Conservation (phyloP, 345 rosid genomes). For the Linum trigynum region DNA sequence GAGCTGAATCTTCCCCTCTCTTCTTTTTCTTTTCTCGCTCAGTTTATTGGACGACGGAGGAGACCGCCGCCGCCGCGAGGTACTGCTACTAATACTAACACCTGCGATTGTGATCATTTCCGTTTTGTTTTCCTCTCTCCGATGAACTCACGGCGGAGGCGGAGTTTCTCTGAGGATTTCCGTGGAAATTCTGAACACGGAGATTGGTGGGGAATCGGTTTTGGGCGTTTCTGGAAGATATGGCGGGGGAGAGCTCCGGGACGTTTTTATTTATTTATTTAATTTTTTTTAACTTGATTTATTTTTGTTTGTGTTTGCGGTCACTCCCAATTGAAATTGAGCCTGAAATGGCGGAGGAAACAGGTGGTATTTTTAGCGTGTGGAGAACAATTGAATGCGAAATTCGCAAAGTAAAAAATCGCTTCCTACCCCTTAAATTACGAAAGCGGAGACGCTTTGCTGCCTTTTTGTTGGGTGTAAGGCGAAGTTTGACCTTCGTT, state of each 20-base stretch:
- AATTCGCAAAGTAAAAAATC: constrained; percentile 1
- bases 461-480: constrained; percentile 26
- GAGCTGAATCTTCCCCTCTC: neutral
- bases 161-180: neutral
- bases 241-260: neutral
- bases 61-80: neutral
- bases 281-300: too few species aligned
- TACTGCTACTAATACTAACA: neutral
- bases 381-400: constrained; percentile 24
- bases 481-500: constrained; percentile 11
- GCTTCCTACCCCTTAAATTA: constrained; percentile 20
- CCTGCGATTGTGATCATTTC: neutral
- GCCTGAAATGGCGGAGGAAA: constrained; percentile 38
- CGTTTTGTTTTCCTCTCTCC: neutral
- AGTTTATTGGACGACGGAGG: neutral
- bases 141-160: neutral
- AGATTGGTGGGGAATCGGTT: neutral
- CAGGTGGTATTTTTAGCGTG: constrained; percentile 17
- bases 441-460: constrained; percentile 22
- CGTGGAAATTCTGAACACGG: neutral
- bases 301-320: neutral
- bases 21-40: neutral
- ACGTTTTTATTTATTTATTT: neutral
- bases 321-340: constrained; percentile 14
- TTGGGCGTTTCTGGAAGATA: neutral